A percentile compares a stretch with the other conserved stretches of the same genome.
phyloP scores from a whole-genome alignment of 768 basidiomycete genomes.

The Clitopilus passeckerianus region DNA sequence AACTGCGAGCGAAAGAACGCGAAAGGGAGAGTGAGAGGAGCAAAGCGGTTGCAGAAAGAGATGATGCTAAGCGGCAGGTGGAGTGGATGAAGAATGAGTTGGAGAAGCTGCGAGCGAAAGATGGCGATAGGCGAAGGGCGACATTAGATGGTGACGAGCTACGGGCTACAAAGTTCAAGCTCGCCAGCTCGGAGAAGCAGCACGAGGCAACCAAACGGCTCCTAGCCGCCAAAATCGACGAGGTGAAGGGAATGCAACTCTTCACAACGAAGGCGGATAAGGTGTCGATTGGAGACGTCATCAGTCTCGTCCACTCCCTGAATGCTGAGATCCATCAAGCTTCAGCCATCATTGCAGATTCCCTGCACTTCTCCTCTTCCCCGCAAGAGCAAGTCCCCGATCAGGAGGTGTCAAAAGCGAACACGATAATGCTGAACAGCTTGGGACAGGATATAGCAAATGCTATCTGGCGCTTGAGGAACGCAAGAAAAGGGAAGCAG shows the following conservation, averaged over 20 bases:
- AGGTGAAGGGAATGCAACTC: background rate
- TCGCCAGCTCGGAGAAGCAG: too few relatives aligned
- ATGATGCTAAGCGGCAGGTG: too few relatives aligned
- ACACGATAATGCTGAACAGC: background rate
- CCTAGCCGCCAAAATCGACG: background rate
- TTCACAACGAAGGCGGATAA: conserved; percentile 4
- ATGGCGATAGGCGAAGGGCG: too few relatives aligned
- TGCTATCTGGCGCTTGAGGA: background rate
- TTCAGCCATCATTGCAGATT: conserved; percentile 38
- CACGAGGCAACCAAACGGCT: background rate
- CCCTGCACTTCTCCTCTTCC: conserved; percentile 6
- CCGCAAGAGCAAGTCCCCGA: background rate
- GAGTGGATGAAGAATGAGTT: too few relatives aligned
- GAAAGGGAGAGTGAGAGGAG: too few relatives aligned
- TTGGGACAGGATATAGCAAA: conserved; percentile 7
- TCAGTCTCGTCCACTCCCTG: conserved; percentile 27
- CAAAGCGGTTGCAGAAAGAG: too few relatives aligned
- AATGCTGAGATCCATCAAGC: conserved; percentile 46
- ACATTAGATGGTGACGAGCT: too few relatives aligned
- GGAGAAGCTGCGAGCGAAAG: too few relatives aligned
- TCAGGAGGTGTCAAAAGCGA: background rate
- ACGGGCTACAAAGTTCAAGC: too few relatives aligned
- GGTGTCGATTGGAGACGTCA: conserved; percentile 13
- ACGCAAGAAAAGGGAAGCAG: background rate
- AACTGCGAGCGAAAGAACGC: too few relatives aligned